Percentiles rank a stretch among this genome's conserved stretches.
These are phyloP conservation scores for Boletus fagicola DNA, from an alignment of 768 basidiomycete species.

Conservation along the genomic window DNA sequence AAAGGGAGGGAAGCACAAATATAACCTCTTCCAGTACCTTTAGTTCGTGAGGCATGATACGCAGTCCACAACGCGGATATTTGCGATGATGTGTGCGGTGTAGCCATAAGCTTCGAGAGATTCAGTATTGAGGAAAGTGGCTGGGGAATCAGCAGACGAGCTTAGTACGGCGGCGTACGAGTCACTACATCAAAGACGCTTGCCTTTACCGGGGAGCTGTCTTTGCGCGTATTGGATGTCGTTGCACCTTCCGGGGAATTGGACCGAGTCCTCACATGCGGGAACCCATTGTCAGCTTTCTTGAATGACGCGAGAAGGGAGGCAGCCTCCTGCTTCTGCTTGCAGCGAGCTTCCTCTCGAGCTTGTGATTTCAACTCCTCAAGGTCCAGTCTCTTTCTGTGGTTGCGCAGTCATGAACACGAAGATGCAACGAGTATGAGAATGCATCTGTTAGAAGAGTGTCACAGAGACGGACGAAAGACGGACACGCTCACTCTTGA, in stretches of 20 bases:
- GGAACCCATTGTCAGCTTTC: slow-evolving; percentile 11
- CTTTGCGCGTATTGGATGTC: slow-evolving; percentile 42
- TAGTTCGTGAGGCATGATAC: slow-evolving; percentile 80
- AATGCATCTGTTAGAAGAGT: slow-evolving; percentile 18
- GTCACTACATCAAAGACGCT: slow-evolving; percentile 14
- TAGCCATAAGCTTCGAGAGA: slow-evolving; percentile 60
- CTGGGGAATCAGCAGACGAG: slow-evolving; percentile 39
- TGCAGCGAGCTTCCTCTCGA: slow-evolving; percentile 33
- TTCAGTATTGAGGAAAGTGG: slow-evolving; percentile 82
- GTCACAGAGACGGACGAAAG: slow-evolving; percentile 8
- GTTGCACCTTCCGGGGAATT: slow-evolving; percentile 5
- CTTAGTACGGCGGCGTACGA: background rate
- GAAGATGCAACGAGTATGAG: background rate
- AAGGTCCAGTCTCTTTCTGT: slow-evolving; percentile 46
- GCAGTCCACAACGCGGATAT: slow-evolving; percentile 85
- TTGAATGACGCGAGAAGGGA: slow-evolving; percentile 14
- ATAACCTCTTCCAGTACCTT: slow-evolving; percentile 78
- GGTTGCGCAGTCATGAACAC: slow-evolving; percentile 8
- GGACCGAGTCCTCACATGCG: slow-evolving; percentile 7
- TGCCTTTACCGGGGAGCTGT: slow-evolving; percentile 68
- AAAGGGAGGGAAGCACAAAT: slow-evolving; percentile 81
- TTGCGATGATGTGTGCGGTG: slow-evolving; percentile 69
- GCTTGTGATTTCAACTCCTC: slow-evolving; percentile 34
- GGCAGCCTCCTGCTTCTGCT: slow-evolving; percentile 25
- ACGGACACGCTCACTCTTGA: slow-evolving; percentile 51